Base-by-base conservation (phyloP, 169 alveolate species). In the Plasmodium gaboni region DNA sequence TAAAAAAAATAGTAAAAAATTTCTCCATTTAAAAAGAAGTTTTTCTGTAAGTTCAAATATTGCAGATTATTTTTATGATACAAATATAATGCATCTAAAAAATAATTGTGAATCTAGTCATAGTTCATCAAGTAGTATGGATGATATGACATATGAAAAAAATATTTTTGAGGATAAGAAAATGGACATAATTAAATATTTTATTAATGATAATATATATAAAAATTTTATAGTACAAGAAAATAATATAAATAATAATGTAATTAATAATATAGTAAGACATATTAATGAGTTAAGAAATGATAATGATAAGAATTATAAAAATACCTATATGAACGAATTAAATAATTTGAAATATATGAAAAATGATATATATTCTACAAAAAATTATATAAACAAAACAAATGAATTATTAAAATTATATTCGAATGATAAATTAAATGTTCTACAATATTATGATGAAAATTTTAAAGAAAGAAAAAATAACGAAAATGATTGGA, bases 1-100 rank as follows among this genome's bases (percentile, higher is more conserved):
- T 32, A 17, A 8, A 59, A 19, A 38, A n/a, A 28, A 55, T 57
- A 24, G 59, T 19, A 55, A 53, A 38, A 50, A 48, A 5, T 24
- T 68, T 8, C 13, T 83, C 44, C 67, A 83, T 17, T 32, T 51
- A 12, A 68, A 67, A 48, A 67, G 91, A 61, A 68, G 60, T 22
- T 67, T 83, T 60, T 83, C 91, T 9, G 72, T 57, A 4, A 68
- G 64, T 48, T 83, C 91, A 15, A 68, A 55, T 67, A 55, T 67
- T 53, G 69, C 19, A 68, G 91, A 83, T 17, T 83, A 83, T 38
- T 83, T 68, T 83, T 42, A 51, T 2, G 67, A 83, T 61, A 24
- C 50, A 19, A 61, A 22, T 55, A 10, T 26, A 1, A 19, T 53
- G 17, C 19, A 68, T n/a, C 10, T 83, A 26, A 48, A 67, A 61